A percentile compares a stretch with the other conserved stretches of the same genome.
Conservation (phyloP, 768 basidiomycete species). For the Butyriboletus loyo region DNA sequence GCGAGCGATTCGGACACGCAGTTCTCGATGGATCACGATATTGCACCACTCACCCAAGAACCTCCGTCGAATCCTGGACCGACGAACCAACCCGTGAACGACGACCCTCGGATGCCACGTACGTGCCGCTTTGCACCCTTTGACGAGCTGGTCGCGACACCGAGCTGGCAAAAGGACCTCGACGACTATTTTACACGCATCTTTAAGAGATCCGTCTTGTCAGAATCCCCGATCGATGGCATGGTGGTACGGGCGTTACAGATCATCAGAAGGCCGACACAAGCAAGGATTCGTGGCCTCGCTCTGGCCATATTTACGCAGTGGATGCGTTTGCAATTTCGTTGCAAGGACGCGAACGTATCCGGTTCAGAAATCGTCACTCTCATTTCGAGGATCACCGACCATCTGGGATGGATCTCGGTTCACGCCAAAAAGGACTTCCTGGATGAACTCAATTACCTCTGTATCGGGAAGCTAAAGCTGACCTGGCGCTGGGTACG, state of each 20-base stretch:
- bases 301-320: conserved; percentile 7
- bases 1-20: not conserved
- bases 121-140: conserved; percentile 9
- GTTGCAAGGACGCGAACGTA: conserved; percentile 4
- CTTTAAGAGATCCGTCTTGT: conserved; percentile 11
- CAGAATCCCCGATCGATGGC: conserved; percentile 4
- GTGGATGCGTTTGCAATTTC: conserved; percentile 17
- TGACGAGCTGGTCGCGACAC: not conserved
- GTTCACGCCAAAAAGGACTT: conserved; percentile 6
- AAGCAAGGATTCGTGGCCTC: conserved; percentile 8
- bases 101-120: not conserved
- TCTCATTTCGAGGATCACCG: conserved; percentile 7
- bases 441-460: conserved; percentile 2
- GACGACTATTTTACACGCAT: conserved; percentile 10
- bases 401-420: conserved; percentile 6
- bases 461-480: conserved; percentile 15
- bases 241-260: conserved; percentile 7
- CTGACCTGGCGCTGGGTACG: conserved; percentile 18
- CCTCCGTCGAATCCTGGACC: not conserved
- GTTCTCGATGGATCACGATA: not conserved
- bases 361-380: conserved; percentile 2
- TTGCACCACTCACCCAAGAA: not conserved
- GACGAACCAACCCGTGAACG: not conserved
- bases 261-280: conserved; percentile 12
- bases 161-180: conserved; percentile 14